phyloP scores from a whole-genome alignment of 176 grass and related monocot species.

The Bromus sterilis region DNA sequence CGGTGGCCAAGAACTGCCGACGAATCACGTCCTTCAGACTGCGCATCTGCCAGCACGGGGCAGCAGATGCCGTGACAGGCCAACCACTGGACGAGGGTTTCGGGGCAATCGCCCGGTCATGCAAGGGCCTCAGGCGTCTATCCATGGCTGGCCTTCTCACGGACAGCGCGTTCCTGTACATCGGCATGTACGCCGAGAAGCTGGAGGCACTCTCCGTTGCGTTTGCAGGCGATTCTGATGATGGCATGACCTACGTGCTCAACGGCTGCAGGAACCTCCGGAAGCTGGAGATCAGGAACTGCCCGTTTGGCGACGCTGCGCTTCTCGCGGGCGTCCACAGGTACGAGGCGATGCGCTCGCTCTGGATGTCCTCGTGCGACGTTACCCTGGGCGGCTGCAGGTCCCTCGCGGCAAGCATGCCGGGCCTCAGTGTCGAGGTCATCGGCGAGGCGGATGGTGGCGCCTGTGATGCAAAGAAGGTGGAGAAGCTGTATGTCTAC shows the following conservation, averaged over 20 bases:
- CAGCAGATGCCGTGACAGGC: conserved; percentile 51
- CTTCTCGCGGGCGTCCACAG: conserved; percentile 40
- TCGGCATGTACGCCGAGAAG: conserved; percentile 57
- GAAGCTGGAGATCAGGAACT: conserved; percentile 58
- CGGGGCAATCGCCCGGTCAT: conserved; percentile 62
- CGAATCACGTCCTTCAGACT: conserved; percentile 50
- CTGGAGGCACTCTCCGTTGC: conserved; percentile 60
- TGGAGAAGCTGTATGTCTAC: conserved; percentile 70
- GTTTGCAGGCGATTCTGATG: conserved; percentile 43
- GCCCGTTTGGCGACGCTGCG: conserved; percentile 52
- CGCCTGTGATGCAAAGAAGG: conserved; percentile 7
- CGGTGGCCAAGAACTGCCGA: conserved; percentile 47
- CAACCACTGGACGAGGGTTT: conserved; percentile 70
- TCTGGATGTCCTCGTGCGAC: conserved; percentile 73
- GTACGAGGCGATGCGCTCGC: conserved; percentile 58
- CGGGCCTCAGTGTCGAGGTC: conserved; percentile 54
- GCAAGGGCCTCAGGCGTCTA: conserved; percentile 50
- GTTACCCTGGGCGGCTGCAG: conserved; percentile 61
- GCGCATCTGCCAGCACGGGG: conserved; percentile 26
- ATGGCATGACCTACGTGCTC: conserved; percentile 60
- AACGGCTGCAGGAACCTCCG: conserved; percentile 67
- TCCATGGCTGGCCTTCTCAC: conserved; percentile 57
- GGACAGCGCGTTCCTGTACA: conserved; percentile 51
- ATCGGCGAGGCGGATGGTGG: conserved; percentile 13
- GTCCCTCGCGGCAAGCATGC: conserved; percentile 50